A percentile compares a stretch with the other conserved stretches of the same genome.
phyloP scores from a whole-genome alignment of 2,329 filamentous ascomycete genomes.

The Chaetomium strumarium region DNA sequence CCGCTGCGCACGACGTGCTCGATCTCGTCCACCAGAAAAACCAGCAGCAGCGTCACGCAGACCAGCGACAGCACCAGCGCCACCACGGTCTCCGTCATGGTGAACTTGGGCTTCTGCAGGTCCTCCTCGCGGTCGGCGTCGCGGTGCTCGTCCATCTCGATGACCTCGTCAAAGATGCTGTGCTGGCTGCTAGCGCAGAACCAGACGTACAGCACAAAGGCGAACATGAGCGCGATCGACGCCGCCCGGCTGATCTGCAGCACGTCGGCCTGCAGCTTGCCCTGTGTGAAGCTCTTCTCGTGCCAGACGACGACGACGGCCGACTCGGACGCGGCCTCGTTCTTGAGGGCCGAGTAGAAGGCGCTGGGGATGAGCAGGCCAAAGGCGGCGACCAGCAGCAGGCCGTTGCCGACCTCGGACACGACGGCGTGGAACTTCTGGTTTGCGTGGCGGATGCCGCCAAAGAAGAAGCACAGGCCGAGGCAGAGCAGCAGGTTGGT shows the following conservation, averaged over 20 bases:
- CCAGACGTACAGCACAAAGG: slow-evolving; percentile 60
- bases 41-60: slow-evolving; percentile 65
- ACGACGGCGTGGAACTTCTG: slow-evolving; percentile 69
- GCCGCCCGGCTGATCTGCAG: slow-evolving; percentile 64
- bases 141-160: slow-evolving; percentile 62
- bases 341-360: slow-evolving; percentile 16
- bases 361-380: slow-evolving; percentile 8
- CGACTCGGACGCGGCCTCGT: slow-evolving; percentile 4
- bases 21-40: slow-evolving; percentile 67
- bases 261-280: slow-evolving; percentile 45
- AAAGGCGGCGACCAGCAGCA: slow-evolving; percentile 61
- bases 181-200: slow-evolving; percentile 73
- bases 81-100: slow-evolving; percentile 64
- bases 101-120: slow-evolving; percentile 60
- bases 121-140: slow-evolving; percentile 61
- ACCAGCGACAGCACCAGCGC: slow-evolving; percentile 58
- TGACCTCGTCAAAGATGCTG: slow-evolving; percentile 67
- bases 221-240: slow-evolving; percentile 61
- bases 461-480: slow-evolving; percentile 72
- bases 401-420: slow-evolving; percentile 69
- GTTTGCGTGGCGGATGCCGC: slow-evolving; percentile 61
- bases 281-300: slow-evolving; percentile 16
- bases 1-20: slow-evolving; percentile 53
- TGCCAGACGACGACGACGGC: not conserved
- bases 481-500: slow-evolving; percentile 76